Base-by-base conservation (phyloP, 2,329 filamentous ascomycete species). In the Domatiomyces globalis region DNA sequence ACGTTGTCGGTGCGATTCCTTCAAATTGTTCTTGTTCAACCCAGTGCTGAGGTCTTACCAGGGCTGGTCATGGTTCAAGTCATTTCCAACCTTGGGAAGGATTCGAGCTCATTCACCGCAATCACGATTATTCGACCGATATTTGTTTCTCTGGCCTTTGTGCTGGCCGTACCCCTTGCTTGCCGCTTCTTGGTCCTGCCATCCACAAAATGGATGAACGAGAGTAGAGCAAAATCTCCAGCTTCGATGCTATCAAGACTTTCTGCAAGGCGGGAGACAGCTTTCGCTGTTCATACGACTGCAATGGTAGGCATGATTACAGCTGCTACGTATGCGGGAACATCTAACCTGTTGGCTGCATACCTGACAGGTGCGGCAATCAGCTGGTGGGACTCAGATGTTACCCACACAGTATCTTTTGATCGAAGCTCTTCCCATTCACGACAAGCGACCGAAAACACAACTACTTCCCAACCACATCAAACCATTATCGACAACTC, bases 31-130 rank as follows among this genome's bases (percentile, higher is more conserved):
- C 43, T 15, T 6, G 19, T 20, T 20, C n/a, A 22, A 45, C 19
- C 43, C 15, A 45, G 8, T 22, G 43, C 19, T 22, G 33, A 39
- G 33, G 15, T 10, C 9, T 10, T 39, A 2, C 33, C 5, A 39
- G 57, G 57, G 0, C 68, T 90, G 8, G 78, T 89, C 6, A 84
- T 90, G 78, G 82, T 87, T 0, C 79, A 86, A 57, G 75, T 90
- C 45, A 82, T 92, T 19, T 77, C 82, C 0, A 81, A 80, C 46
- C 69, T 90, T 0, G 74, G 83, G 65, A 50, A 63, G 45, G 58
- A 55, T 45, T 49, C 54, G 2, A 49, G 56, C 7, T 59, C 56
- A 2, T 65, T 75, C 54, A 65, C 57, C 43, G 65, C 66, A 1
- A 58, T 67, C 4, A 73, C 68, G 2, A 64, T 79, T 9, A 62